phyloP scores from a whole-genome alignment of 768 basidiomycete species.

The Mycena kentingensis region DNA sequence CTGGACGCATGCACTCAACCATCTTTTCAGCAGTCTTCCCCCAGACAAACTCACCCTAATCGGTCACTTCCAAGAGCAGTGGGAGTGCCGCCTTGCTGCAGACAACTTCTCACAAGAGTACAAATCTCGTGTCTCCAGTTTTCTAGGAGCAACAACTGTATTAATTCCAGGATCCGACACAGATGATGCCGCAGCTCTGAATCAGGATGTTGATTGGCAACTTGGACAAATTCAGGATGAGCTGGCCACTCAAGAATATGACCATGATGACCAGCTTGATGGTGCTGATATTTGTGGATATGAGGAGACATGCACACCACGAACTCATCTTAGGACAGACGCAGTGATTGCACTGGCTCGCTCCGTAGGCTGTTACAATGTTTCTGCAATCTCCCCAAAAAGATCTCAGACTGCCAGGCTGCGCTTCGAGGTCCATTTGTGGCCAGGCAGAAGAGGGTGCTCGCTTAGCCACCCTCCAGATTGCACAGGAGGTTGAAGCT shows the following conservation, averaged over 20 bases:
- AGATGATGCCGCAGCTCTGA: neutral
- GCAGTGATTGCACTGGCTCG: slow-evolving; percentile 1
- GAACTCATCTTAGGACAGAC: neutral
- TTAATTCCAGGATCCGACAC: neutral
- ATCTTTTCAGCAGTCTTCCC: neutral
- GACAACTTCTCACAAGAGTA: slow-evolving; percentile 13
- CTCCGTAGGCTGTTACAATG: neutral
- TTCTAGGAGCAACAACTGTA: neutral
- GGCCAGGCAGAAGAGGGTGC: too few species aligned
- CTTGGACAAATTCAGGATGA: slow-evolving; percentile 1
- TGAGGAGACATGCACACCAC: neutral
- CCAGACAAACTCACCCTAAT: slow-evolving; percentile 3
- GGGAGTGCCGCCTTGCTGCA: slow-evolving; percentile 13
- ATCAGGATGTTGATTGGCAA: slow-evolving; percentile 9
- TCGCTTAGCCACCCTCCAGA: too few species aligned
- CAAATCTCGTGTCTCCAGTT: neutral
- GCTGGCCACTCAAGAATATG: neutral
- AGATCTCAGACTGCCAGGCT: too few species aligned
- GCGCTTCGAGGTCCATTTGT: too few species aligned
- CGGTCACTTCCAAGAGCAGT: slow-evolving; percentile 15
- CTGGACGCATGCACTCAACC: slow-evolving; percentile 1
- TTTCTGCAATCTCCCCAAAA: too few species aligned
- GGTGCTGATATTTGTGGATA: neutral
- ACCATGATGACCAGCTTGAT: neutral
- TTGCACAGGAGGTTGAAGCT: too few species aligned